Percentiles rank a stretch among this genome's conserved stretches.
Conservation (phyloP, 208 protist species). For the Naegleria lovaniensis region DNA sequence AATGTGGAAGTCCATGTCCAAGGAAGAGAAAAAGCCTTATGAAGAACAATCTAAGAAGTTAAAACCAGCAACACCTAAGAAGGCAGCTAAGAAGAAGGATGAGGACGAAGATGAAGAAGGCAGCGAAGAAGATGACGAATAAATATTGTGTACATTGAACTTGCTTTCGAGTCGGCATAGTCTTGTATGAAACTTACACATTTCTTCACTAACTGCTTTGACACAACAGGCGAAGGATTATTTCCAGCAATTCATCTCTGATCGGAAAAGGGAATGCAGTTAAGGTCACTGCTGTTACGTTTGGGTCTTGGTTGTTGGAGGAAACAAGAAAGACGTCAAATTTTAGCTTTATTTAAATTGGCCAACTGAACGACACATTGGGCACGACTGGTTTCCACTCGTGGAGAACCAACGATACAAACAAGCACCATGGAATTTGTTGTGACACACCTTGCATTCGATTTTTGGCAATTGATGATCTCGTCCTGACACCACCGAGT, state of each 20-base stretch:
- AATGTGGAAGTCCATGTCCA: neutral
- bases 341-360: slow-evolving; percentile 27
- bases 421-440: slow-evolving; percentile 72
- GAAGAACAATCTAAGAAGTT: neutral
- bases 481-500: slow-evolving; percentile 64
- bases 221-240: too few species aligned
- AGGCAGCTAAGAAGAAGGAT: neutral
- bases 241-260: too few species aligned
- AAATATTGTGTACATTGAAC: neutral
- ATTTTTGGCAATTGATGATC: slow-evolving; percentile 70
- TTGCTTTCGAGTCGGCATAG: too few species aligned
- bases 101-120: neutral
- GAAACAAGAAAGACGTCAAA: too few species aligned
- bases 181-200: too few species aligned
- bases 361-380: slow-evolving; percentile 76
- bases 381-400: slow-evolving; percentile 67
- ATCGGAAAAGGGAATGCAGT: too few species aligned
- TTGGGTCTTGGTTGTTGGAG: too few species aligned
- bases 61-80: neutral
- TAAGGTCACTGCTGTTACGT: too few species aligned
- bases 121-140: neutral
- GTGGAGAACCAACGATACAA: slow-evolving; percentile 77
- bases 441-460: slow-evolving; percentile 70
- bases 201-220: too few species aligned
- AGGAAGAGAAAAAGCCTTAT: neutral